Evolutionary conservation across 2,329 filamentous ascomycete genomes (phyloP), one percentile per base, ranked within the genome.

Genomic region (Cladophialophora carrionii): DNA sequence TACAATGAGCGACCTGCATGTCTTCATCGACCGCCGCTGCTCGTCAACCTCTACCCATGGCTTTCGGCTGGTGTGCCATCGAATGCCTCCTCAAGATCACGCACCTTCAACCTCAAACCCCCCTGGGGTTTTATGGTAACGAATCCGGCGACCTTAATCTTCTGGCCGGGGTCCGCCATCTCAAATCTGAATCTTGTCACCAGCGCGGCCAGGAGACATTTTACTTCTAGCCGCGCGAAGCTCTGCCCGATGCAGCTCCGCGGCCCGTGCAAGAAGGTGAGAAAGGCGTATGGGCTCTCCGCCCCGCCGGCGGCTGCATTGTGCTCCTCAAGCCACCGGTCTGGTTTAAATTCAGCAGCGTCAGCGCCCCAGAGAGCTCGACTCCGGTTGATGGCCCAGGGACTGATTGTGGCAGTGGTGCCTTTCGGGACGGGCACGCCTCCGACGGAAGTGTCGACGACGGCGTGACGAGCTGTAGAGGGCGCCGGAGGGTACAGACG

Each of bases 161-260:
- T 86, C 51, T 76, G 77, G 60, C 80, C 77, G 29, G 80, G 80
- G 77, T 91, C 85, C 72, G 90, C 88, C 73, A 87, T 77, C 74
- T 88, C 84, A 66, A 87, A 84, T 72, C 84, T 78, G 26, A 66
- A 65, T 12, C 59, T 55, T 6, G 41, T 56, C n/a, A 93, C 83
- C 83, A 90, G 87, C 9, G 85, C 83, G 24, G 92, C 92, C 57
- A 97, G 74, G 67, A 97, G 78, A 73, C 90, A 94, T n/a, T 90
- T 91, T 77, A 96, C 90, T 80, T 97, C 93, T 0, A 88, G 86
- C 74, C 87, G 89, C 0, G 93, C 90, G 77, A 72, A 72, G n/a
- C 57, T 66, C 55, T 68, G 63, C 9, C 71, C 71, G 26, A 72
- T 72, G 32, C 71, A 72, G 48, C 68, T 70, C 4, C 69, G 61